These are phyloP conservation scores for Penicillium occitanis DNA, from an alignment of 2,329 filamentous ascomycete genomes.

Conservation along the genomic window DNA sequence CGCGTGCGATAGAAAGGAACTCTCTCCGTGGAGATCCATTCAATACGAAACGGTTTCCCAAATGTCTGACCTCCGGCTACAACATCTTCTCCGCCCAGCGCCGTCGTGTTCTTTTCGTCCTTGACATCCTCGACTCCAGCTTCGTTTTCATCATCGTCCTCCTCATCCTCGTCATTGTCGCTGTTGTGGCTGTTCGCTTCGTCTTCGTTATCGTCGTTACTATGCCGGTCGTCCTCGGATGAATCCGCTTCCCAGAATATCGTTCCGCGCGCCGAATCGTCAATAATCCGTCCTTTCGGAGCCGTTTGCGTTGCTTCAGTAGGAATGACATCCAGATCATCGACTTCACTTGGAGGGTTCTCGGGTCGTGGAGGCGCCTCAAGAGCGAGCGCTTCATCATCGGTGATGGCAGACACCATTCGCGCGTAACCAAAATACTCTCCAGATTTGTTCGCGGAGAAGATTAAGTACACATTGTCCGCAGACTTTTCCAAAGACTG, in stretches of 20 bases:
- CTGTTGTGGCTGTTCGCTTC: constrained; percentile 55
- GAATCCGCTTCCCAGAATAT: constrained; percentile 92
- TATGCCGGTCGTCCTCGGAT: constrained; percentile 50
- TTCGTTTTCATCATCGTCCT: constrained; percentile 26
- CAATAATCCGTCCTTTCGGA: constrained; percentile 82
- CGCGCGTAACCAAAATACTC: constrained; percentile 95
- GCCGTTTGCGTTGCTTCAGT: constrained; percentile 76
- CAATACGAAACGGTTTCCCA: constrained; percentile 87
- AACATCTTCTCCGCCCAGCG: constrained; percentile 42
- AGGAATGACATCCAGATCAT: constrained; percentile 74
- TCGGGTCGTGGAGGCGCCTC: constrained; percentile 68
- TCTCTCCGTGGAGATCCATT: constrained; percentile 81
- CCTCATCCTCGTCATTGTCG: constrained; percentile 31
- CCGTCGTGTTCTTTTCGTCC: constrained; percentile 49
- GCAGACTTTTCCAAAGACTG: constrained; percentile 55
- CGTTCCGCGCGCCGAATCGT: constrained; percentile 88
- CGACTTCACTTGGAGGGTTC: constrained; percentile 55
- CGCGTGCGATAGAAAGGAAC: constrained; percentile 87
- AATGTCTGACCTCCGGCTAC: constrained; percentile 61
- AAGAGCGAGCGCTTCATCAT: constrained; percentile 69
- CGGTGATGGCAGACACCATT: constrained; percentile 81
- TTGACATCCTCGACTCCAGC: constrained; percentile 33
- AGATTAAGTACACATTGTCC: constrained; percentile 86
- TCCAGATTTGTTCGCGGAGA: constrained; percentile 95
- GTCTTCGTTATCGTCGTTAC: not conserved